Percentiles rank a stretch among this genome's conserved stretches.
These are phyloP conservation scores for Kuraishia hungarica DNA, from an alignment of 805 yeast species.

Conservation along the genomic window DNA sequence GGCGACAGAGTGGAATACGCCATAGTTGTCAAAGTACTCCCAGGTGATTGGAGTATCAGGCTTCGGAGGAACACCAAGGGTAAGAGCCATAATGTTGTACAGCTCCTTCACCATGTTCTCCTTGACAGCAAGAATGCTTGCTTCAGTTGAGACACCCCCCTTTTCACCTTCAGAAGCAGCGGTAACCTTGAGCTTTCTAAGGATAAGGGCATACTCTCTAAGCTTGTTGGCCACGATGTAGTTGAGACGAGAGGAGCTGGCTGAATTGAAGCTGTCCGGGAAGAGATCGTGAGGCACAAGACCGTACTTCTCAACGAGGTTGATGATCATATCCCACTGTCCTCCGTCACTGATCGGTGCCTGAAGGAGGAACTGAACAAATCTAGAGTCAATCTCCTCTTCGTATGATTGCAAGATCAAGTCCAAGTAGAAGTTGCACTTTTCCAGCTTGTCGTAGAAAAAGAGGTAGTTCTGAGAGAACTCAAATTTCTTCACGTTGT, in stretches of 20 bases:
- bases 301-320: constrained; percentile 72
- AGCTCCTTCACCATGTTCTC: constrained; percentile 47
- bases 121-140: constrained; percentile 15
- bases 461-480: constrained; percentile 73
- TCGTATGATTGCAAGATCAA: constrained; percentile 62
- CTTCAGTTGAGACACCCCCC: constrained; percentile 3
- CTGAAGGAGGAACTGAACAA: constrained; percentile 53
- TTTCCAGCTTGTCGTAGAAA: constrained; percentile 83
- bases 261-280: constrained; percentile 61
- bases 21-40: constrained; percentile 73
- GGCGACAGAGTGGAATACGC: constrained; percentile 39
- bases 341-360: constrained; percentile 83
- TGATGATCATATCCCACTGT: constrained; percentile 81
- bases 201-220: constrained; percentile 67
- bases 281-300: constrained; percentile 65
- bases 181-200: constrained; percentile 42
- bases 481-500: constrained; percentile 62
- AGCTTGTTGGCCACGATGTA: constrained; percentile 60
- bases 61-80: constrained; percentile 74
- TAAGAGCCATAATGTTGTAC: constrained; percentile 57
- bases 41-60: constrained; percentile 59
- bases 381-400: constrained; percentile 63
- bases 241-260: constrained; percentile 50
- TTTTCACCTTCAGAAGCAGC: constrained; percentile 25
- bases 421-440: constrained; percentile 73